phyloP scores from a whole-genome alignment of 2,329 filamentous ascomycete species.

The Colletotrichum sp. region DNA sequence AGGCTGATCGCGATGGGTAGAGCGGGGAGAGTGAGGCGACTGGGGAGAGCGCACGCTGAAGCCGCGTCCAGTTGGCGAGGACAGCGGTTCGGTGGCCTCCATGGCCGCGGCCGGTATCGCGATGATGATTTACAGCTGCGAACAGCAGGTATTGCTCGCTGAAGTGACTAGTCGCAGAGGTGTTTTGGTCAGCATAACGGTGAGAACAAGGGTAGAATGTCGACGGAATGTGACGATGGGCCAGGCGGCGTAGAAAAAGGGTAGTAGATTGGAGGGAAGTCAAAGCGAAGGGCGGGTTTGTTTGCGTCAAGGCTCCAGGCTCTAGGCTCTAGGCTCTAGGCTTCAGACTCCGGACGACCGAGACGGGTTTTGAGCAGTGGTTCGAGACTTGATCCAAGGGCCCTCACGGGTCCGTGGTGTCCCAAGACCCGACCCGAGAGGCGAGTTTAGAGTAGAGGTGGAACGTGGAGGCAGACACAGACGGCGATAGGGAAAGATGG shows the following conservation, averaged over 20 bases:
- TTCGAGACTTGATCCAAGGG: background rate
- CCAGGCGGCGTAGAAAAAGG: background rate
- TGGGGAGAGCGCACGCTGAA: constrained; percentile 13
- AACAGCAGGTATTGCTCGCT: constrained; percentile 24
- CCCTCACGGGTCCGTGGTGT: constrained; percentile 14
- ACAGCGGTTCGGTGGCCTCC: constrained; percentile 27
- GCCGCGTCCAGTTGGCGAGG: constrained; percentile 7
- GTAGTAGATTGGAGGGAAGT: background rate
- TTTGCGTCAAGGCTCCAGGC: constrained; percentile 2
- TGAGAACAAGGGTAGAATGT: background rate
- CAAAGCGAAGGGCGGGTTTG: constrained; percentile 14
- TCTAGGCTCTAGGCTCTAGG: constrained; percentile 1
- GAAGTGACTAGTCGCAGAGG: constrained; percentile 15
- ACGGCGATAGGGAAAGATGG: constrained; percentile 3
- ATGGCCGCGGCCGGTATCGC: constrained; percentile 24
- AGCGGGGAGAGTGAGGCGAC: background rate
- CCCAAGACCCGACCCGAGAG: background rate
- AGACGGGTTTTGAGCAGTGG: background rate
- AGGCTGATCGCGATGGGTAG: constrained; percentile 8
- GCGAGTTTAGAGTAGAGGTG: background rate
- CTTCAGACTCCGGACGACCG: background rate
- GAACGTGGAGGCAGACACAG: background rate
- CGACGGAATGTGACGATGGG: background rate
- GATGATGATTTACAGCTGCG: constrained; percentile 4
- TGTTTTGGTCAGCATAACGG: constrained; percentile 18